A percentile compares a stretch with the other conserved stretches of the same genome.
phyloP scores from a whole-genome alignment of 2,329 filamentous ascomycete genomes.

The Endocalyx cinctus region DNA sequence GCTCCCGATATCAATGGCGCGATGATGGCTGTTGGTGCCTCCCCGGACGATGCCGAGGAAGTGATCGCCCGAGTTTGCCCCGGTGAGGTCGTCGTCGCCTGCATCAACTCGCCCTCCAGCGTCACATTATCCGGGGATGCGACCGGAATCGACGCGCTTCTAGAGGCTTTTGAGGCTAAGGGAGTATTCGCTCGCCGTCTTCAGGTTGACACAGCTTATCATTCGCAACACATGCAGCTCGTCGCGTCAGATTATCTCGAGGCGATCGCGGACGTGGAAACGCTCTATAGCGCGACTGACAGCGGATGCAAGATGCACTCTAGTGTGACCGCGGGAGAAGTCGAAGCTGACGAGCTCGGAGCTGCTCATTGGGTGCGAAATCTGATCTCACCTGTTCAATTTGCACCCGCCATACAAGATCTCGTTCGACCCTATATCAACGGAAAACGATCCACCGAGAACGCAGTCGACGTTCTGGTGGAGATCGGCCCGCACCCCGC shows the following conservation, averaged over 20 bases:
- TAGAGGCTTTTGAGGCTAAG: slow-evolving; percentile 1
- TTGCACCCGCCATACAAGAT: slow-evolving; percentile 18
- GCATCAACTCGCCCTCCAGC: slow-evolving; percentile 7
- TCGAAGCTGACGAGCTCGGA: not conserved
- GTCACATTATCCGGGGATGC: slow-evolving; percentile 5
- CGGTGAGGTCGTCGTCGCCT: slow-evolving; percentile 2
- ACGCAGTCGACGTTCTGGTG: not conserved
- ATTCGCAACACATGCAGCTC: slow-evolving; percentile 4
- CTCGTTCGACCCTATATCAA: slow-evolving; percentile 48
- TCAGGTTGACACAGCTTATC: slow-evolving; percentile 5
- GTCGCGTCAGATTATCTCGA: slow-evolving; percentile 5
- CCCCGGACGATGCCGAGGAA: not conserved
- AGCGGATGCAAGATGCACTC: slow-evolving; percentile 27
- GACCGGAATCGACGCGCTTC: slow-evolving; percentile 2
- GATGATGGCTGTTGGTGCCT: slow-evolving; percentile 10
- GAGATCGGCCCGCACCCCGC: not conserved
- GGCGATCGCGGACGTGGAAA: slow-evolving; percentile 2
- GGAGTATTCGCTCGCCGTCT: slow-evolving; percentile 5
- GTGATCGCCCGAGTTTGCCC: slow-evolving; percentile 1
- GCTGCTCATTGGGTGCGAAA: slow-evolving; percentile 7
- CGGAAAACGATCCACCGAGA: slow-evolving; percentile 18
- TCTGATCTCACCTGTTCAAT: slow-evolving; percentile 6
- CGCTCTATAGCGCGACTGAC: not conserved
- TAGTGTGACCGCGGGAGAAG: slow-evolving; percentile 3
- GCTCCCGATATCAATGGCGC: not conserved